Conservation (phyloP, 306 rosid species). For the Corylus avellana region DNA sequence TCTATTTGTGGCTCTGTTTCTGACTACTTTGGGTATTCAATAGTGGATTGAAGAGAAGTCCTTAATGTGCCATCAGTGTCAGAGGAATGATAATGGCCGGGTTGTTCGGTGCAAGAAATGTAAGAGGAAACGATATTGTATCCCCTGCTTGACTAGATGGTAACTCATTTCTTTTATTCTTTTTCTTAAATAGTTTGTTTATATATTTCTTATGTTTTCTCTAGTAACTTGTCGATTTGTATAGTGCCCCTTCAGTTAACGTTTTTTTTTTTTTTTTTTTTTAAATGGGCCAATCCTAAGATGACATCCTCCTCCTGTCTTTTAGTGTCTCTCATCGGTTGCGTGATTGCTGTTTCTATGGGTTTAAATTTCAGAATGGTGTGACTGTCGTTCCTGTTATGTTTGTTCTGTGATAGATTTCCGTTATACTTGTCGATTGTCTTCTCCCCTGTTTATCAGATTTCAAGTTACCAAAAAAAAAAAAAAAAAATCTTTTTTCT, state of each 20-base stretch:
- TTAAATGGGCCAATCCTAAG: not conserved
- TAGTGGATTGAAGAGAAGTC: constrained; percentile 48
- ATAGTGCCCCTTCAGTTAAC: not conserved
- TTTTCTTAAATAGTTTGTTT: not conserved
- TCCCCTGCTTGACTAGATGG: constrained; percentile 57
- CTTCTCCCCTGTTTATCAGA: too few relatives aligned
- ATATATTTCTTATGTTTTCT: not conserved
- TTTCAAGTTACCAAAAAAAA: too few relatives aligned
- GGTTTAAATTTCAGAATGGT: too few relatives aligned
- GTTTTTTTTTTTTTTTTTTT: not conserved
- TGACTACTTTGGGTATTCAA: not conserved
- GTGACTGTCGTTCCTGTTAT: too few relatives aligned
- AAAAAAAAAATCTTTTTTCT: too few relatives aligned
- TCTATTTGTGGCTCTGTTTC: not conserved
- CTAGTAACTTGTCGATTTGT: constrained; percentile 1
- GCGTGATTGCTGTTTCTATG: too few relatives aligned
- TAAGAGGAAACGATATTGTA: constrained; percentile 58
- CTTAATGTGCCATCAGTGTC: constrained; percentile 90
- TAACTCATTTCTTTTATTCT: constrained; percentile 19
- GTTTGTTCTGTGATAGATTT: too few relatives aligned
- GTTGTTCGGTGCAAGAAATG: constrained; percentile 59
- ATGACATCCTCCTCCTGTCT: not conserved
- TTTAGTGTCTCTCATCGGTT: not conserved
- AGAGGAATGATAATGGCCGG: constrained; percentile 76
- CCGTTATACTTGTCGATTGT: too few relatives aligned